Conservation (phyloP, 148 eudicot species). For the Simmondsia chinensis region DNA sequence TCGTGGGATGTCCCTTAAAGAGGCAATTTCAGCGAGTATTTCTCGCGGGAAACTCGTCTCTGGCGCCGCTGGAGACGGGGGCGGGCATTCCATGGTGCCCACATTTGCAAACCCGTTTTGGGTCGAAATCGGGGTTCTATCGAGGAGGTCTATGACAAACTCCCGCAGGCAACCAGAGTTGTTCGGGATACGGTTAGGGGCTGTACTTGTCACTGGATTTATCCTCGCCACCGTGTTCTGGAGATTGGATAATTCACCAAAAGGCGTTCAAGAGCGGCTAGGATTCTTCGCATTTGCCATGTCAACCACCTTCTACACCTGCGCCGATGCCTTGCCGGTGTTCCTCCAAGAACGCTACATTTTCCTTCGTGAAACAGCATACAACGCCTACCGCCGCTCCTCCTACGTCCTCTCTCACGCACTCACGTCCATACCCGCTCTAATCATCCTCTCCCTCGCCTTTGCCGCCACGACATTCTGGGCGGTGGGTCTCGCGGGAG, state of each 20-base stretch:
- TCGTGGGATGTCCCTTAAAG: conserved; percentile 53
- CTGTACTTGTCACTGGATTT: conserved; percentile 68
- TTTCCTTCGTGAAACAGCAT: conserved; percentile 73
- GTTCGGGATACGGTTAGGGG: conserved; percentile 54
- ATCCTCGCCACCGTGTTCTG: conserved; percentile 86
- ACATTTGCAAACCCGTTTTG: conserved; percentile 66
- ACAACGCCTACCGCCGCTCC: conserved; percentile 68
- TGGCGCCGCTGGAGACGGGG: conserved; percentile 40
- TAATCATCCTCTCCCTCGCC: conserved; percentile 42
- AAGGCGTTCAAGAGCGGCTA: conserved; percentile 72
- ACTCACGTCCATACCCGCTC: conserved; percentile 36
- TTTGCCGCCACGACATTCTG: conserved; percentile 61
- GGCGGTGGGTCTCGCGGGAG: conserved; percentile 76
- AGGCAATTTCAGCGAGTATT: conserved; percentile 79
- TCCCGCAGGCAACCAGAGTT: conserved; percentile 77
- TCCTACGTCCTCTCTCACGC: conserved; percentile 71
- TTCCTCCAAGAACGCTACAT: conserved; percentile 73
- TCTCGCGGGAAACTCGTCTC: conserved; percentile 83
- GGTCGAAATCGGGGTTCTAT: conserved; percentile 45
- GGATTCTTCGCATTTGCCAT: conserved; percentile 81
- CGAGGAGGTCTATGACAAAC: conserved; percentile 44
- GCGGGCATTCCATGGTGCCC: conserved; percentile 46
- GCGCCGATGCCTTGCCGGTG: conserved; percentile 76
- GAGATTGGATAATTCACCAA: conserved; percentile 72
- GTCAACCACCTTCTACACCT: conserved; percentile 78